Conservation (phyloP, 2,329 filamentous ascomycete genomes). For the Penicillium polonicum region DNA sequence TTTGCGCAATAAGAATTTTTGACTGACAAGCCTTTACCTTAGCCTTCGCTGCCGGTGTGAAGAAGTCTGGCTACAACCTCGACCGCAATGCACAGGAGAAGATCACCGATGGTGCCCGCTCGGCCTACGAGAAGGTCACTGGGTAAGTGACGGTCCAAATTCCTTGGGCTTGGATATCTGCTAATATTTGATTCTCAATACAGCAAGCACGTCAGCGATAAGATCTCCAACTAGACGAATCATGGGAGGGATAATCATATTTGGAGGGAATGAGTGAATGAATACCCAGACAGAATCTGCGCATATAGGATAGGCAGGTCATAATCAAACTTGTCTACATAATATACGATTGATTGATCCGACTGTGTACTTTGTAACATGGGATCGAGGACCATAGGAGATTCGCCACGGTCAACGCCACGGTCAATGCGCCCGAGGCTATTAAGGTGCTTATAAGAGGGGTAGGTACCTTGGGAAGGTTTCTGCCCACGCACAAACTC, state of each 20-base stretch:
- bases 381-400: not conserved
- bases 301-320: not conserved
- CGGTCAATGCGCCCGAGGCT: not conserved
- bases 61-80: slow-evolving; percentile 5
- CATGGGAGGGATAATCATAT: not conserved
- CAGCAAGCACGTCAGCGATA: not conserved
- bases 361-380: not conserved
- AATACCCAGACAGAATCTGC: slow-evolving; percentile 4
- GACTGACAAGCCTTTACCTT: not conserved
- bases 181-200: not conserved
- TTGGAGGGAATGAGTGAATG: not conserved
- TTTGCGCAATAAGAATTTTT: too few species aligned
- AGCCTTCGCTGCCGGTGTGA: slow-evolving; percentile 1
- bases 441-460: not conserved
- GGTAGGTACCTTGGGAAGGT: not conserved
- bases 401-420: not conserved
- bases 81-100: slow-evolving; percentile 5
- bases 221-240: slow-evolving; percentile 3
- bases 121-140: slow-evolving; percentile 4
- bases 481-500: not conserved
- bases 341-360: not conserved
- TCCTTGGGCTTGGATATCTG: not conserved
- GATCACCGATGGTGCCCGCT: slow-evolving; percentile 6
- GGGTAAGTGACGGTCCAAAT: not conserved
- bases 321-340: not conserved